A percentile compares a stretch with the other conserved stretches of the same genome.
Conservation (phyloP, 2,329 filamentous ascomycete genomes). For the Periconia sp. region DNA sequence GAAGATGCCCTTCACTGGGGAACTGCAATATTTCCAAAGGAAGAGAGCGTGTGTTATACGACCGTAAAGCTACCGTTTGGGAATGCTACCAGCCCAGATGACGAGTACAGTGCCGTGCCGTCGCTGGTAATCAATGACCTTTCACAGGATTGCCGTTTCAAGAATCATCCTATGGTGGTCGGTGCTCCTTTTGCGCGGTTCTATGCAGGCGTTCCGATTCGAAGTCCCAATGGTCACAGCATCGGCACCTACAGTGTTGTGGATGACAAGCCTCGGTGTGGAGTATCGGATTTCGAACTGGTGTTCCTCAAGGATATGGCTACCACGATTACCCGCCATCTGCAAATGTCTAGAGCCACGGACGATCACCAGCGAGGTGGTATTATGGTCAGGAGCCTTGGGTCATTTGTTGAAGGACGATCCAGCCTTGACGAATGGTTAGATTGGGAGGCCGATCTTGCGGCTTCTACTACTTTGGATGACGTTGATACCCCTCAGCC, state of each 20-base stretch:
- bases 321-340: conserved; percentile 60
- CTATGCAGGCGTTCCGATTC: conserved; percentile 64
- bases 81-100: conserved; percentile 13
- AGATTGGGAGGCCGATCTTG: conserved; percentile 30
- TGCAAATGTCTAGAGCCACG: conserved; percentile 58
- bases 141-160: conserved; percentile 41
- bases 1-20: conserved; percentile 39
- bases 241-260: conserved; percentile 64
- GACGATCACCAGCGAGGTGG: conserved; percentile 57
- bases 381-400: conserved; percentile 53
- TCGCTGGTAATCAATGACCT: conserved; percentile 38
- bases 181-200: conserved; percentile 45
- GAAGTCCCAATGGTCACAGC: conserved; percentile 57
- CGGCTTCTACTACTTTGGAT: conserved; percentile 6
- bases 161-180: conserved; percentile 34
- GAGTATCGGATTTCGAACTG: conserved; percentile 51
- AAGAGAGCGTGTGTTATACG: conserved; percentile 36
- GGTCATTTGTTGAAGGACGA: conserved; percentile 41
- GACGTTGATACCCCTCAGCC: neutral
- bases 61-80: conserved; percentile 33
- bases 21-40: conserved; percentile 34
- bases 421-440: conserved; percentile 38
- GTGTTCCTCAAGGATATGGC: conserved; percentile 60
- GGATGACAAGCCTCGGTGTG: conserved; percentile 58
- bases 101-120: conserved; percentile 21